These are phyloP conservation scores for Didymosphaeria variabile DNA, from an alignment of 2,329 filamentous ascomycete genomes.

Conservation along the genomic window DNA sequence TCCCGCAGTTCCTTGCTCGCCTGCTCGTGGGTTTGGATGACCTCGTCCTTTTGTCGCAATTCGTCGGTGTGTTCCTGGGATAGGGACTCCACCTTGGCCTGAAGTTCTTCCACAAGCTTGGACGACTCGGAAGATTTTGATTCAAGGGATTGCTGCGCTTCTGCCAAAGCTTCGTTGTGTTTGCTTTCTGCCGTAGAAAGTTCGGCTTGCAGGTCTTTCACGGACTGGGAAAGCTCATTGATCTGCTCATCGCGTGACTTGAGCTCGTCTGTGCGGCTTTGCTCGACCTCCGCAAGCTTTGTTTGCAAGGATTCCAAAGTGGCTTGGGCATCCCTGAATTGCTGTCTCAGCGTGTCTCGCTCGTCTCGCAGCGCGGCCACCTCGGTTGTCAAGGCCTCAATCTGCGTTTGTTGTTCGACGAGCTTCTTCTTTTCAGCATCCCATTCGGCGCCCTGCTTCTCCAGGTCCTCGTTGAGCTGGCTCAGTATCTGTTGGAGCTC, in stretches of 20 bases:
- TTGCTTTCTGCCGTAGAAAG: constrained; percentile 31
- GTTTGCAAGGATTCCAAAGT: constrained; percentile 40
- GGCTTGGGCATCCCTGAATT: constrained; percentile 32
- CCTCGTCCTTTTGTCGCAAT: constrained; percentile 41
- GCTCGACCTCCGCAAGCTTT: constrained; percentile 37
- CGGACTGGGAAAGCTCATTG: constrained; percentile 33
- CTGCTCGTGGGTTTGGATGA: constrained; percentile 37
- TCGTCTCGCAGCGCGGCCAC: constrained; percentile 36
- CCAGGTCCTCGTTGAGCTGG: constrained; percentile 47
- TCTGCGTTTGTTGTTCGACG: constrained; percentile 40
- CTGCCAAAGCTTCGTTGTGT: constrained; percentile 34
- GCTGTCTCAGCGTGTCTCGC: constrained; percentile 33
- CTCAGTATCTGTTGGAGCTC: constrained; percentile 48
- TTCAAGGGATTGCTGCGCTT: constrained; percentile 37
- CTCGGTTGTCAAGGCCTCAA: constrained; percentile 37
- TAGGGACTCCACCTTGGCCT: constrained; percentile 39
- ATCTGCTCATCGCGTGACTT: constrained; percentile 41
- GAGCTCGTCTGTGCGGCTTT: constrained; percentile 39
- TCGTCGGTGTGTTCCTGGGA: constrained; percentile 46
- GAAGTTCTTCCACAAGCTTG: constrained; percentile 43
- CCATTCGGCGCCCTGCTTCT: constrained; percentile 46
- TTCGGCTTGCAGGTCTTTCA: constrained; percentile 38
- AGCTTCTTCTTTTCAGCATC: constrained; percentile 48
- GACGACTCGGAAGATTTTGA: constrained; percentile 41
- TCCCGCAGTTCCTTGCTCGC: constrained; percentile 36